Evolutionary conservation across 441 rosid genomes (phyloP), one percentile per base, ranked within the genome.

Genomic region (Codiaeum variegatum): DNA sequence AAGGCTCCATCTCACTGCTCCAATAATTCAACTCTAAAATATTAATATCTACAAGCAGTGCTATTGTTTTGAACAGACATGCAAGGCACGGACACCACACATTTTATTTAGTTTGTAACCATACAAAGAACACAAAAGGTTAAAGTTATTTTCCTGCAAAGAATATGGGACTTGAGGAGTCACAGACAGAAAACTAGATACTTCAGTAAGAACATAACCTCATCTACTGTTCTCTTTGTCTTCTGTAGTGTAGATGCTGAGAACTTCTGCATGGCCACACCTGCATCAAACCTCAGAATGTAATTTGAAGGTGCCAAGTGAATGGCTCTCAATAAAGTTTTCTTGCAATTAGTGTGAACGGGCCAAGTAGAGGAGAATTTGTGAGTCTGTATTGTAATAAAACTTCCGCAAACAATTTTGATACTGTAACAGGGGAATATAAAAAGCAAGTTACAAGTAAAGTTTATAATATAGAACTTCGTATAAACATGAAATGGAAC

Each of bases 301-400:
- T 93, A 93, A 86, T 96, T 96, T 73, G 98, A 91, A 69, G 99
- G 99, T 73, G 96, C 76, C 81, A 96, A 85, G 79, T 96, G 99
- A 83, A 96, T 96, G 75, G 97, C 98, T 83, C 97, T 90, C 73
- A 93, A 78, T 62, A 96, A 81, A 71, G 97, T 86, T 86, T 88
- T 96, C 86, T 93, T 96, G 97, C 99, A 96, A 69, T 96, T 93
- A 93, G 86, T 91, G 92, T 64, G 97, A 93, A 73, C 98, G 96
- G 55, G 99, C 98, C 76, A 96, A 73, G 83, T 96, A 96, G 65
- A 96, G 96, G 85, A 90, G 97, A 83, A 90, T 88, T 73, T 93
- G 98, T 67, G 91, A 89, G 82, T 96, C 98, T 59, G 98, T 96
- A 81, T 88, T 90, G 76, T 85, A 62, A 77, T 83, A 90, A 81